These are phyloP conservation scores for Fusarium hainanense DNA, from an alignment of 2,329 filamentous ascomycete species.

Conservation along the genomic window DNA sequence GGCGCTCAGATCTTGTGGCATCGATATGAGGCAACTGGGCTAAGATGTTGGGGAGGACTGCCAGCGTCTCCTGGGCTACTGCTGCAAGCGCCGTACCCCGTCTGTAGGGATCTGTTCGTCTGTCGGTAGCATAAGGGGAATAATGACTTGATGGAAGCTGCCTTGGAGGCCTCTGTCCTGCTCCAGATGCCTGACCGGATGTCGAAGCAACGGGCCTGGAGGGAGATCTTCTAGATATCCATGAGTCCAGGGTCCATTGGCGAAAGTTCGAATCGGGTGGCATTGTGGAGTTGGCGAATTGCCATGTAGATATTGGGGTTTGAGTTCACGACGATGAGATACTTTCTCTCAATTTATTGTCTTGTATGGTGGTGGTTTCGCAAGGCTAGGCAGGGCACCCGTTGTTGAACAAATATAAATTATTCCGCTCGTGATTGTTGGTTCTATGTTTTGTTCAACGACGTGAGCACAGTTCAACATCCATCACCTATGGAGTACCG, in stretches of 20 bases:
- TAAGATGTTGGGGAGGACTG: conserved; percentile 60
- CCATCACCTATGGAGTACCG: neutral
- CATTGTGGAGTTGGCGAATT: conserved; percentile 3
- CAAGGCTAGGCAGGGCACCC: neutral
- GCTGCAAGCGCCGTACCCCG: conserved; percentile 50
- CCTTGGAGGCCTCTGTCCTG: conserved; percentile 17
- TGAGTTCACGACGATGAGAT: neutral
- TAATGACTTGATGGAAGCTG: conserved; percentile 22
- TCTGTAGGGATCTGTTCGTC: conserved; percentile 33
- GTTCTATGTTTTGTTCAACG: neutral
- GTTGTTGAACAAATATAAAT: neutral
- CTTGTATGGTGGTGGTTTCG: neutral
- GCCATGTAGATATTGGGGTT: neutral
- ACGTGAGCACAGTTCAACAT: neutral
- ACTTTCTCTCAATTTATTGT: neutral
- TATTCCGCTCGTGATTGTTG: neutral
- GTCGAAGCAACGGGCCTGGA: conserved; percentile 21
- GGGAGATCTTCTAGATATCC: conserved; percentile 36
- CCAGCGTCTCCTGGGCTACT: conserved; percentile 60
- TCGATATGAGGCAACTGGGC: conserved; percentile 55
- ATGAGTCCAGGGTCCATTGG: conserved; percentile 47
- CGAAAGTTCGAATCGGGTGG: conserved; percentile 4
- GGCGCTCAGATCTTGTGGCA: conserved; percentile 52
- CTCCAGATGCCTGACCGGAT: conserved; percentile 18
- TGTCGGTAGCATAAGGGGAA: conserved; percentile 3